Evolutionary conservation across 2,329 filamentous ascomycete genomes (phyloP).

Genomic region (Alternaria solani): DNA sequence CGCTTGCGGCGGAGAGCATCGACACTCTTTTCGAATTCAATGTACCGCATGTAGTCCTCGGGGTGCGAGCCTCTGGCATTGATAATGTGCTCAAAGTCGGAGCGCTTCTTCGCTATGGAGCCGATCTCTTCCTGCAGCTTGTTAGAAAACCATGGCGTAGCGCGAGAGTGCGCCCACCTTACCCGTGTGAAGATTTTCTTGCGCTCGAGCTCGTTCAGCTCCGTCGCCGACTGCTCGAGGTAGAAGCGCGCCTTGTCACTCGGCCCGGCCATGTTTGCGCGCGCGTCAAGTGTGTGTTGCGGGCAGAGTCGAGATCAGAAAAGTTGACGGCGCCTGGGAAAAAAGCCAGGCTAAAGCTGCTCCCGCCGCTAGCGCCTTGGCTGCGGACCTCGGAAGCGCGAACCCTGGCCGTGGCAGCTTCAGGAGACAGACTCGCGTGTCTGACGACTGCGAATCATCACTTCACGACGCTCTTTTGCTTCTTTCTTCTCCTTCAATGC

Average conservation of each 20-base stretch:
- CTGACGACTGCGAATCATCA: conserved; percentile 15
- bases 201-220: conserved; percentile 89
- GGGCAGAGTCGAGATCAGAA: conserved; percentile 25
- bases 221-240: conserved; percentile 88
- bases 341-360: conserved; percentile 27
- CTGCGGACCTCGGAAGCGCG: conserved; percentile 28
- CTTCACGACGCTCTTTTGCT: conserved; percentile 42
- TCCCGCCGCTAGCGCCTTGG: conserved; percentile 33
- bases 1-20: conserved; percentile 83
- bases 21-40: conserved; percentile 71
- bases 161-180: conserved; percentile 23
- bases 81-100: conserved; percentile 90
- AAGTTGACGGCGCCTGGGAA: conserved; percentile 26
- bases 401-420: conserved; percentile 34
- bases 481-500: conserved; percentile 30
- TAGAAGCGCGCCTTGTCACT: conserved; percentile 96
- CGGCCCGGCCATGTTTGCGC: conserved; percentile 74
- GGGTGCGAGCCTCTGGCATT: conserved; percentile 78
- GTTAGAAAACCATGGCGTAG: conserved; percentile 15
- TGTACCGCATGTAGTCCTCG: conserved; percentile 84
- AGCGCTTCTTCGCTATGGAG: conserved; percentile 87
- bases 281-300: conserved; percentile 17
- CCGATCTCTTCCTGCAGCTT: conserved; percentile 79
- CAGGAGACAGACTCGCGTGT: conserved; percentile 43
- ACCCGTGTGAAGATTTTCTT: conserved; percentile 90